These are phyloP conservation scores for Withania somnifera DNA, from an alignment of 305 asterid species.

Conservation along the genomic window DNA sequence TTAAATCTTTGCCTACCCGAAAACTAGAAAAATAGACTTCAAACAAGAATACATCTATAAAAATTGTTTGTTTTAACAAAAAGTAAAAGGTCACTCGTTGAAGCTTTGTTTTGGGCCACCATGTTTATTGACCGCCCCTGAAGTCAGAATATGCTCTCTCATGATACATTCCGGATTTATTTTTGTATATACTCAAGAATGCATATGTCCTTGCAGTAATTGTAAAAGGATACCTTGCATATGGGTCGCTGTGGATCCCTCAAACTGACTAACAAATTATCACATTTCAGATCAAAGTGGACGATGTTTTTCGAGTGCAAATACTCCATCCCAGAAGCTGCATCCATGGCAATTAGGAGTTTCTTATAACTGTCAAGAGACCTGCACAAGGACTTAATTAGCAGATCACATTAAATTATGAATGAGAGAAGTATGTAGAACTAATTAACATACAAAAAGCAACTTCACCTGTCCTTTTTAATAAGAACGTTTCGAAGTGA, in stretches of 20 bases:
- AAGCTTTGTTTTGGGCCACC: background rate
- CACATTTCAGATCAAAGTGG: constrained; percentile 83
- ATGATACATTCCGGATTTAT: background rate
- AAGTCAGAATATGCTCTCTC: background rate
- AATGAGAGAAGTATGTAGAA: background rate
- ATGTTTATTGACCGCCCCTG: background rate
- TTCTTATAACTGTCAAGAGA: constrained; percentile 48
- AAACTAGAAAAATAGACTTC: background rate
- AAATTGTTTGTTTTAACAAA: background rate
- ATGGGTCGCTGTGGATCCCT: constrained; percentile 67
- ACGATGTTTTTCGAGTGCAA: constrained; percentile 70
- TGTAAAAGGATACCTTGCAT: constrained; percentile 54
- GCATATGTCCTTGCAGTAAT: background rate
- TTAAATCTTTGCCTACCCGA: background rate
- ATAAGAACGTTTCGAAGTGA: constrained; percentile 55
- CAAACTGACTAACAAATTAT: constrained; percentile 63
- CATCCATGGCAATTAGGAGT: constrained; percentile 79
- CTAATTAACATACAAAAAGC: constrained; percentile 8
- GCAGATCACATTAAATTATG: constrained; percentile 15
- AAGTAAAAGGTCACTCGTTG: background rate
- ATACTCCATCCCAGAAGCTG: constrained; percentile 87
- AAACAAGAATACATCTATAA: background rate
- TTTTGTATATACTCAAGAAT: background rate
- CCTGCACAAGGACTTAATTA: constrained; percentile 32
- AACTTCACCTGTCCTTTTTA: constrained; percentile 47